Percentiles rank a stretch among this genome's conserved stretches.
Conservation (phyloP, 495 filamentous ascomycete genomes). For the Aspergillus indologenus region DNA sequence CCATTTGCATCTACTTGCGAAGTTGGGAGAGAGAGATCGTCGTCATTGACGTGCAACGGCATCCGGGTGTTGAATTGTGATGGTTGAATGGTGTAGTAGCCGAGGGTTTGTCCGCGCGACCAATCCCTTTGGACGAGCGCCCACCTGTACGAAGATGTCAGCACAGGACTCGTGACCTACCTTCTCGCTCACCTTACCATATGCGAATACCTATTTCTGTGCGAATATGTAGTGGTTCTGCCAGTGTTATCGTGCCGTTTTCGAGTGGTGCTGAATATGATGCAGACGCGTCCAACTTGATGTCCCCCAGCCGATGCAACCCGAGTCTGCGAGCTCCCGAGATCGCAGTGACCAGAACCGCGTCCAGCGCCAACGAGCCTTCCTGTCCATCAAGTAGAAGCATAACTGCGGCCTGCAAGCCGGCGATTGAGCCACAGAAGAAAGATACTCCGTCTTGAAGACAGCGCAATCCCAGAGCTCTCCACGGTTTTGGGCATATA, state of each 20-base stretch:
- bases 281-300: constrained; percentile 5
- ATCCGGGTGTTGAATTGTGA: constrained; percentile 26
- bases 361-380: constrained; percentile 21
- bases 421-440: constrained; percentile 31
- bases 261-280: neutral
- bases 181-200: neutral
- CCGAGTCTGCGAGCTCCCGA: constrained; percentile 29
- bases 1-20: neutral
- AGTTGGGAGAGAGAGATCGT: constrained; percentile 16
- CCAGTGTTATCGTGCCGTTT: neutral
- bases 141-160: constrained; percentile 20
- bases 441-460: constrained; percentile 21
- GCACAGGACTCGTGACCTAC: neutral
- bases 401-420: constrained; percentile 31
- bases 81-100: constrained; percentile 28
- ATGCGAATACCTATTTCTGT: constrained; percentile 1
- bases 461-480: constrained; percentile 27
- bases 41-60: constrained; percentile 28
- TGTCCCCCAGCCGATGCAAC: constrained; percentile 27
- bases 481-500: constrained; percentile 16
- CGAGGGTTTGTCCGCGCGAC: constrained; percentile 24
- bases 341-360: constrained; percentile 29
- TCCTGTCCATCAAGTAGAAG: constrained; percentile 29
- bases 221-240: neutral
- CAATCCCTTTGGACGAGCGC: constrained; percentile 27